Evolutionary conservation across 2,329 filamentous ascomycete species (phyloP).

Genomic region (Colletotrichum eremochloae): DNA sequence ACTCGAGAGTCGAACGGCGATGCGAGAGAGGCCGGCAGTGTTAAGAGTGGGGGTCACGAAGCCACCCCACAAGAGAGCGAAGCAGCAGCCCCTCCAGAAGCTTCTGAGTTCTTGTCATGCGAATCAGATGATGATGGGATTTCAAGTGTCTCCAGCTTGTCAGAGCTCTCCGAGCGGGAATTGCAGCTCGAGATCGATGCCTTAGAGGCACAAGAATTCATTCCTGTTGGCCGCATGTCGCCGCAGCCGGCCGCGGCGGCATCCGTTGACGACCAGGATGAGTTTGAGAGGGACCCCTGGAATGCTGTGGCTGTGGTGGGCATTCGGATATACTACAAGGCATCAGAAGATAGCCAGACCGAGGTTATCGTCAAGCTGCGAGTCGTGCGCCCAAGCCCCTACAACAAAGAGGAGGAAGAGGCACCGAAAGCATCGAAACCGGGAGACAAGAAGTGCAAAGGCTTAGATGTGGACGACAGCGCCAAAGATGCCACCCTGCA

Average conservation of each 20-base stretch:
- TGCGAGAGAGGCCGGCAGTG: conserved; percentile 14
- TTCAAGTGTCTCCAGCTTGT: conserved; percentile 52
- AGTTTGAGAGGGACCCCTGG: conserved; percentile 67
- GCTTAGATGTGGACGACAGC: conserved; percentile 61
- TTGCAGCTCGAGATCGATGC: conserved; percentile 48
- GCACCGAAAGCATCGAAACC: conserved; percentile 36
- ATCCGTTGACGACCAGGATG: conserved; percentile 62
- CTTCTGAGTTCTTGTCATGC: conserved; percentile 39
- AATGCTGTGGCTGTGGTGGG: conserved; percentile 68
- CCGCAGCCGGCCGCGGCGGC: conserved; percentile 29
- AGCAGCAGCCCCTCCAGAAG: conserved; percentile 14
- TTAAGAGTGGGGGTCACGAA: conserved; percentile 43
- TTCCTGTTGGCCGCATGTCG: conserved; percentile 25
- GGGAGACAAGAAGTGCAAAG: conserved; percentile 48
- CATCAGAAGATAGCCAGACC: conserved; percentile 48
- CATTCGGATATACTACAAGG: conserved; percentile 67
- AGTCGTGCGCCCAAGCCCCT: conserved; percentile 56
- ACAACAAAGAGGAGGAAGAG: conserved; percentile 45
- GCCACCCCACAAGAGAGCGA: conserved; percentile 41
- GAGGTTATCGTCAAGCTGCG: conserved; percentile 54
- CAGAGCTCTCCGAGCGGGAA: conserved; percentile 57
- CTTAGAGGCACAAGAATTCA: conserved; percentile 44
- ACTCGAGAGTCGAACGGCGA: neutral
- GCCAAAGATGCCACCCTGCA: conserved; percentile 59
- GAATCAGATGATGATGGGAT: conserved; percentile 47